Percentiles rank a stretch among this genome's conserved stretches.
These are phyloP conservation scores for Gigaspora rosea DNA, from an alignment of 192 early-diverging fungal species.

Conservation along the genomic window DNA sequence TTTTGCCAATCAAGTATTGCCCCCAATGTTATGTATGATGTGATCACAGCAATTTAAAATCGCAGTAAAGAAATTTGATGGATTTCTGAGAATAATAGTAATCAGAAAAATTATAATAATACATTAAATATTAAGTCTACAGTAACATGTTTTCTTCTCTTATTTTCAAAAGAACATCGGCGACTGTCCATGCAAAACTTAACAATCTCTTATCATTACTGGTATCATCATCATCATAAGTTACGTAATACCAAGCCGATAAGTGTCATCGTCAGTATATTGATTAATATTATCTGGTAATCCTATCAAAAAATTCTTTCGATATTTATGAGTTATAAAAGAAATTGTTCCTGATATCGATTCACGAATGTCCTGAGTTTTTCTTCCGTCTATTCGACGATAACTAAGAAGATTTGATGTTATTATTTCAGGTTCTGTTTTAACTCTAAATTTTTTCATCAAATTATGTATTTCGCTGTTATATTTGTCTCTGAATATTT, in stretches of 20 bases:
- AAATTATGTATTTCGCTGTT: not conserved
- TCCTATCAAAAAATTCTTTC: not conserved
- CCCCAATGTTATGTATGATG: too few relatives aligned
- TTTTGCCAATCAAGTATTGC: too few relatives aligned
- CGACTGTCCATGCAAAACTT: slow-evolving; percentile 25
- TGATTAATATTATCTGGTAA: not conserved
- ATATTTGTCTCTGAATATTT: not conserved
- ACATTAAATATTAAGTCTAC: too few relatives aligned
- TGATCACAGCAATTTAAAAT: too few relatives aligned
- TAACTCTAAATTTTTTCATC: slow-evolving; percentile 16
- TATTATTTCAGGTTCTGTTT: slow-evolving; percentile 26
- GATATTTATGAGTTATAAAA: not conserved
- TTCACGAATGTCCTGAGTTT: slow-evolving; percentile 9
- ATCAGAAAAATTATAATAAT: too few relatives aligned
- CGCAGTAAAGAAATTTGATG: too few relatives aligned
- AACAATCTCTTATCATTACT: not conserved
- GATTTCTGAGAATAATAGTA: too few relatives aligned
- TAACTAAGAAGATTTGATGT: not conserved
- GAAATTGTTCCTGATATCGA: not conserved
- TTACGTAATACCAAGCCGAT: slow-evolving; percentile 24
- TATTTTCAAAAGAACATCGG: too few relatives aligned
- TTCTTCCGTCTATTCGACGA: not conserved
- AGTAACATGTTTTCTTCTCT: too few relatives aligned
- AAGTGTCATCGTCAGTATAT: not conserved
- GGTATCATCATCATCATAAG: not conserved